Evolutionary conservation across 1,284 basidiomycete genomes (phyloP), one percentile per base, ranked within the genome.

Genomic region (Sanghuangporus sanghuang): DNA sequence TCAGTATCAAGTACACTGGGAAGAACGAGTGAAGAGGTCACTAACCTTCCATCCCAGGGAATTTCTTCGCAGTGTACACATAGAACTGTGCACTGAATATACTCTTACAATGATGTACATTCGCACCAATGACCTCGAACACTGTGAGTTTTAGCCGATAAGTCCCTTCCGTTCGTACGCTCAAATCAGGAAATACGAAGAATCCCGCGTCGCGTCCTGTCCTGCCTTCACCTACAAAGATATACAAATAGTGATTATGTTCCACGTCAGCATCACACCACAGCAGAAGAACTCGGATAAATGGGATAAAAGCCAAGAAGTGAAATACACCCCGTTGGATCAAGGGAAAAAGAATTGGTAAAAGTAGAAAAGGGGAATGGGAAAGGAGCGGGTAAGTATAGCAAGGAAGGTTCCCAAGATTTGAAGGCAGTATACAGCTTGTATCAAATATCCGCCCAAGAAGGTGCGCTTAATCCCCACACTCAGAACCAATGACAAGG

Each of bases 31-130:
- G 54, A n/a, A 38, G 36, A 12, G 6, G 12, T n/a, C 21, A 75
- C 85, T 49, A 67, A 92, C 92, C 88, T 79, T 93, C 90, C 89
- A 95, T 95, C 23, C 93, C 93, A 0, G 94, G 93, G 73, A 96
- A 96, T 75, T 95, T 94, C 80, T 96, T 96, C 3, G 93, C 92
- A 0, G 94, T 94, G 73, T 93, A 96, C 35, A 96, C 92, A 67
- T 93, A 92, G 75, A 96, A 96, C 0, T 90, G 85, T 0, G 88
- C 84, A 0, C 92, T 94, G 75, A 89, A 91, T 62, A 94, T 92
- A 0, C 89, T 91, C 69, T 92, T 93, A 78, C 94, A 95, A 73
- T 95, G 93, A 62, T 87, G 85, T 18, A 94, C 91, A 66, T 88
- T 87, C 68, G 89, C 86, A 39, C 91, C 92, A 59, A 96, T 91